Conservation (phyloP, 2,329 filamentous ascomycete species). For the Colletotrichum sp. region DNA sequence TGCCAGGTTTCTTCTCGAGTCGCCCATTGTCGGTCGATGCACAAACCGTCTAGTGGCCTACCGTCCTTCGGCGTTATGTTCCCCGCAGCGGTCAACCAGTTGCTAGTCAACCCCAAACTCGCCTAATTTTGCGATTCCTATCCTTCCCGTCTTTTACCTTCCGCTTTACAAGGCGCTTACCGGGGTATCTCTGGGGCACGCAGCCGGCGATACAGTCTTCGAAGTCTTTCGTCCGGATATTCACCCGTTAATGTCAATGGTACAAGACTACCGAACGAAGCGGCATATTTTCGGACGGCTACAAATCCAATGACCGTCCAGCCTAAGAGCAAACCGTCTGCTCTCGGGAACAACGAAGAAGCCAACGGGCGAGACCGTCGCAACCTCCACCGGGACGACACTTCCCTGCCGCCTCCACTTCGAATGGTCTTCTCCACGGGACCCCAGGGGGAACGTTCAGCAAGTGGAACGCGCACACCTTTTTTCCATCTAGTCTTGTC, state of each 20-base stretch:
- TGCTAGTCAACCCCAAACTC: conserved; percentile 5
- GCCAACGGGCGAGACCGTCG: conserved; percentile 5
- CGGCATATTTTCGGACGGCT: neutral
- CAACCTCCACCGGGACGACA: neutral
- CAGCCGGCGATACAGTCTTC: neutral
- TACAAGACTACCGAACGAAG: neutral
- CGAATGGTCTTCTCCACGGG: conserved; percentile 1
- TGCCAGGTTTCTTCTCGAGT: neutral
- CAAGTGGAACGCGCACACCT: conserved; percentile 1
- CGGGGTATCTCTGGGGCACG: neutral
- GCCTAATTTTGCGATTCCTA: conserved; percentile 1
- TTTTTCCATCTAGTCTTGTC: conserved; percentile 5
- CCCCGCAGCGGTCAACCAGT: conserved; percentile 4
- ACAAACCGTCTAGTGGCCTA: neutral
- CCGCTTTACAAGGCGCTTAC: neutral
- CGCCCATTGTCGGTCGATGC: neutral
- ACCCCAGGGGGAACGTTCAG: conserved; percentile 11
- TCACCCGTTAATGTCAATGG: neutral
- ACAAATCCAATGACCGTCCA: neutral
- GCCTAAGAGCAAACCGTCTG: neutral
- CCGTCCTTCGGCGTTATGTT: neutral
- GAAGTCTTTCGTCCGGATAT: neutral
- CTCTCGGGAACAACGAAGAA: neutral
- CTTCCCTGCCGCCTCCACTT: conserved; percentile 10
- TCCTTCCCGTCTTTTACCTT: neutral